Evolutionary conservation across 495 filamentous ascomycete genomes (phyloP).

Genomic region (Penicillium argentinense): DNA sequence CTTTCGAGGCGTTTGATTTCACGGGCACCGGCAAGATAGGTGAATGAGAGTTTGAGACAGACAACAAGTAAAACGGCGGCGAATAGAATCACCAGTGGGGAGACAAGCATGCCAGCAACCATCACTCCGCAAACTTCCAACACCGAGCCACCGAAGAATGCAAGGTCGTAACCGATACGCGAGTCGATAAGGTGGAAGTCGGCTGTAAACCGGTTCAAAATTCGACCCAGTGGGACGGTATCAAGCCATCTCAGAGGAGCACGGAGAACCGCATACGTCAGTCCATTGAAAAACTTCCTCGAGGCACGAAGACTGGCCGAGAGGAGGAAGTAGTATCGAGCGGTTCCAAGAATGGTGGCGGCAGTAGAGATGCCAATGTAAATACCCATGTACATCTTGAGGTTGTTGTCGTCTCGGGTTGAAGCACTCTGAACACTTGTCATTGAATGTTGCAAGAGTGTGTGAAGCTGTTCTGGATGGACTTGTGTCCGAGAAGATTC

Average conservation of each 20-base stretch:
- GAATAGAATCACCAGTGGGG: constrained; percentile 31
- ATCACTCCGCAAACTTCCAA: constrained; percentile 33
- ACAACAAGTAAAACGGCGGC: constrained; percentile 32
- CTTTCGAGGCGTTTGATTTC: constrained; percentile 77
- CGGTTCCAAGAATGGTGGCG: constrained; percentile 55
- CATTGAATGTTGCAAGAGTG: constrained; percentile 24
- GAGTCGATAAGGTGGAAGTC: constrained; percentile 75
- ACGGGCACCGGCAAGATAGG: constrained; percentile 68
- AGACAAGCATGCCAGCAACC: constrained; percentile 32
- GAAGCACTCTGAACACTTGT: background rate
- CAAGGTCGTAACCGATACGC: constrained; percentile 58
- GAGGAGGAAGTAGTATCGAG: constrained; percentile 60
- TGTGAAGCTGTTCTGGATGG: constrained; percentile 17
- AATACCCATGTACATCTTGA: constrained; percentile 65
- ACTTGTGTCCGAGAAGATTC: constrained; percentile 20
- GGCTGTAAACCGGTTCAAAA: constrained; percentile 77
- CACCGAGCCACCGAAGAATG: constrained; percentile 51
- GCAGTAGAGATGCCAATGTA: constrained; percentile 63
- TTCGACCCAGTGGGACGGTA: constrained; percentile 74
- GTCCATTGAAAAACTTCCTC: constrained; percentile 59
- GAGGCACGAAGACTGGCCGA: constrained; percentile 56
- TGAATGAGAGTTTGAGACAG: constrained; percentile 55
- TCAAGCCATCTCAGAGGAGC: constrained; percentile 77
- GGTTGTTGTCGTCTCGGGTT: constrained; percentile 9
- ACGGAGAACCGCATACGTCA: constrained; percentile 65